Conservation (phyloP, 2,329 filamentous ascomycete species). For the Arachnomyces sp. region DNA sequence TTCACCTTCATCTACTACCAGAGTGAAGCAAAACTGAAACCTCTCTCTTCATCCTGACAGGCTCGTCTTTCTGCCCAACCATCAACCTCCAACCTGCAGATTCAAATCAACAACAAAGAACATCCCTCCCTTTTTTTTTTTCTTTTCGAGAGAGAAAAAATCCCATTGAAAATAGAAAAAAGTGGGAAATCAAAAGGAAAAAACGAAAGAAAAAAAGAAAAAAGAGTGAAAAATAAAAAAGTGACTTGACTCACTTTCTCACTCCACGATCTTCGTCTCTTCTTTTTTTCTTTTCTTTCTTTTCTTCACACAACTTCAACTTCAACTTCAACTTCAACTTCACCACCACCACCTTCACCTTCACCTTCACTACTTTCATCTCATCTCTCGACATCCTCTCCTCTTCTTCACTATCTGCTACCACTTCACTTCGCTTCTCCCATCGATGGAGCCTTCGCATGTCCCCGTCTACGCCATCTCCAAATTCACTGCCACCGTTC, state of each 20-base stretch:
- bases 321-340: too few species aligned
- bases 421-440: not conserved
- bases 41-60: too few species aligned
- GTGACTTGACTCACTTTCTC: slow-evolving; percentile 3
- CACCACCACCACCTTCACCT: slow-evolving; percentile 5
- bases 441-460: slow-evolving; percentile 21
- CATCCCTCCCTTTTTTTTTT: not conserved
- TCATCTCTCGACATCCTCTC: not conserved
- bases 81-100: slow-evolving; percentile 4
- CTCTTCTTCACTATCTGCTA: not conserved
- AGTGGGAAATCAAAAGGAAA: slow-evolving; percentile 1
- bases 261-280: slow-evolving; percentile 7
- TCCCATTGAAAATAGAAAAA: not conserved
- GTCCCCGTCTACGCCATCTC: slow-evolving; percentile 18
- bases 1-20: too few species aligned
- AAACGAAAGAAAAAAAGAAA: too few species aligned
- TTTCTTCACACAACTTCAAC: slow-evolving; percentile 4
- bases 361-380: slow-evolving; percentile 10
- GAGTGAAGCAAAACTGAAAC: too few species aligned
- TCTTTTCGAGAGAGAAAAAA: too few species aligned
- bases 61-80: too few species aligned
- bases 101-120: slow-evolving; percentile 1
- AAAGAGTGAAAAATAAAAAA: too few species aligned
- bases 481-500: slow-evolving; percentile 18
- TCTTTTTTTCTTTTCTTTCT: slow-evolving; percentile 7